Base-by-base conservation (phyloP, 2,329 filamentous ascomycete genomes). In the Phaeosphaeria sp. region DNA sequence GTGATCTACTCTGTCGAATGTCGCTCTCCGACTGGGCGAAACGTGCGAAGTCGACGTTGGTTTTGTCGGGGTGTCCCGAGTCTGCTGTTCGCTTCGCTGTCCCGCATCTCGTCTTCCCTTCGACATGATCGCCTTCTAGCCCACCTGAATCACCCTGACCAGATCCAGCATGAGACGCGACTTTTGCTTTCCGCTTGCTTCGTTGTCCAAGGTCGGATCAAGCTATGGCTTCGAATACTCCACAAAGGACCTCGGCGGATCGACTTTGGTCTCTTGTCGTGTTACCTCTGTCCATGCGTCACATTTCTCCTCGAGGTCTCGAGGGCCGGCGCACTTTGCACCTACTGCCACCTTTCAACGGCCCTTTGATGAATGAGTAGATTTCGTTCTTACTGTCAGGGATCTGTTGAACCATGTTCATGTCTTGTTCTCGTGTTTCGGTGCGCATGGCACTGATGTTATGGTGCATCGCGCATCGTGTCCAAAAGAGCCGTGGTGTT, bases 21-120 rank as follows among this genome's bases (percentile, higher is more conserved):
- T 52, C 57, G 65, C 62, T 54, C 58, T 63, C 65, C 66, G 62
- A 65, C 55, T 64, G 63, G 64, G 59, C 58, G 61, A 58, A 56
- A 56, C 56, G 63, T 60, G 59, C 48, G 49, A 59, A 47, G 50
- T 54, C 48, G 60, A 50, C 36, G 54, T 54, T 52, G 43, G 46
- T 61, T 63, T 54, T 63, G 62, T 71, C 64, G 65, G 70, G 68
- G 46, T 62, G 60, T 66, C 52, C 50, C 36, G 50, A 52, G 57
- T 54, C 56, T 58, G 65, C 61, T 66, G 61, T 65, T 65, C 53
- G 50, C 48, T 57, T 64, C 58, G 54, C 64, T 49, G 58, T 63
- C 54, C 50, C 51, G 22, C 56, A 60, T 55, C 58, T 53, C 60
- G 59, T 58, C 54, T 56, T 55, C 56, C 58, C 55, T 62, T 52